Evolutionary conservation across 2,329 filamentous ascomycete species (phyloP).

Genomic region (Cladophialophora yegresii): DNA sequence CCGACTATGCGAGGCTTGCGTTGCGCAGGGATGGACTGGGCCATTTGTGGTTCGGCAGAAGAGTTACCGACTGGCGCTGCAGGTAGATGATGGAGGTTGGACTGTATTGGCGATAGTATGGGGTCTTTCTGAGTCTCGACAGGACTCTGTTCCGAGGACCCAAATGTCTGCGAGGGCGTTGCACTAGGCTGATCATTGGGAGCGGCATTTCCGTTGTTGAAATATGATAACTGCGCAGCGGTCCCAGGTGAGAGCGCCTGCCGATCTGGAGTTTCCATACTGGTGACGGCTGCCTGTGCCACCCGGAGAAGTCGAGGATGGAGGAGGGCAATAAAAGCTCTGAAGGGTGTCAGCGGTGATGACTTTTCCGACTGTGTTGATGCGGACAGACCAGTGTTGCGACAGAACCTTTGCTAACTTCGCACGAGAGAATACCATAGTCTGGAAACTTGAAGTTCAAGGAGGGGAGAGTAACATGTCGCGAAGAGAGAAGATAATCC

Average conservation of each 20-base stretch:
- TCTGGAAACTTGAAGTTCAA: not conserved
- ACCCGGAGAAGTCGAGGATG: not conserved
- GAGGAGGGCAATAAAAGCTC: not conserved
- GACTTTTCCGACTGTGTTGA: not conserved
- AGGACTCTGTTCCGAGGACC: conserved; percentile 24
- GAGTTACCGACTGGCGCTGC: conserved; percentile 27
- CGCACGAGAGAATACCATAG: not conserved
- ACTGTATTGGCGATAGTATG: conserved; percentile 34
- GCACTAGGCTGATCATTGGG: conserved; percentile 1
- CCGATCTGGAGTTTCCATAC: conserved; percentile 23
- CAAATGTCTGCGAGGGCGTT: conserved; percentile 12
- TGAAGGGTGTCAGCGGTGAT: conserved; percentile 14
- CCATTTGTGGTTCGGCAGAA: conserved; percentile 23
- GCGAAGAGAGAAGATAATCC: not conserved
- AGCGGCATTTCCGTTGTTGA: conserved; percentile 8
- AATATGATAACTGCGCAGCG: conserved; percentile 17
- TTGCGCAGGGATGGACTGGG: conserved; percentile 46
- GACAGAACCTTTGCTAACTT: not conserved
- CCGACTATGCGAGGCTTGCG: conserved; percentile 49
- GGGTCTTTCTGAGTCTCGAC: conserved; percentile 27
- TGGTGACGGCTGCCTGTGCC: conserved; percentile 5
- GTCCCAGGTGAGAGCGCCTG: conserved; percentile 11
- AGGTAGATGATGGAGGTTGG: conserved; percentile 30
- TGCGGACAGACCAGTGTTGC: not conserved
- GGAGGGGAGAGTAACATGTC: not conserved